Conservation (phyloP, 2,329 filamentous ascomycete genomes). For the Monilinia fructigena region DNA sequence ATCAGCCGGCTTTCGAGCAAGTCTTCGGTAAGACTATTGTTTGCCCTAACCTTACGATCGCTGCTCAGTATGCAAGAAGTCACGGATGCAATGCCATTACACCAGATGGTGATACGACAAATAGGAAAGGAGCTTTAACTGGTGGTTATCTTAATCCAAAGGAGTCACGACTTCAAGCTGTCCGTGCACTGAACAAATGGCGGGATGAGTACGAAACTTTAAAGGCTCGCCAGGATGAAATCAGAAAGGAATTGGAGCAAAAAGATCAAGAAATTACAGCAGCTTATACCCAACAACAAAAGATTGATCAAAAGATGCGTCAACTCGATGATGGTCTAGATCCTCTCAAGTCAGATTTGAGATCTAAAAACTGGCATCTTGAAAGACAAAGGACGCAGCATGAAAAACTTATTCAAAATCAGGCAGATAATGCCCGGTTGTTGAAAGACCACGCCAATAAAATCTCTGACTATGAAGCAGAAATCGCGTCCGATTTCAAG, state of each 20-base stretch:
- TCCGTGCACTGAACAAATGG: conserved; percentile 72
- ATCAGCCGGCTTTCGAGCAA: conserved; percentile 84
- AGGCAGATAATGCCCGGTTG: conserved; percentile 69
- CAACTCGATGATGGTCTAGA: conserved; percentile 81
- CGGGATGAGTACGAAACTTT: conserved; percentile 72
- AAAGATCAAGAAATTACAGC: conserved; percentile 87
- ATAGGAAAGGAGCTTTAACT: conserved; percentile 92
- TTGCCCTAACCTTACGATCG: conserved; percentile 84
- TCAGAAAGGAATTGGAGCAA: conserved; percentile 68
- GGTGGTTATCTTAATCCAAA: conserved; percentile 89
- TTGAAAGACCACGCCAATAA: conserved; percentile 75
- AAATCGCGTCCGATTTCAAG: conserved; percentile 85
- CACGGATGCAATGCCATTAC: conserved; percentile 93
- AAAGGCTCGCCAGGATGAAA: conserved; percentile 60
- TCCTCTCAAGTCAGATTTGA: conserved; percentile 73
- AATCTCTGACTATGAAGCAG: conserved; percentile 72
- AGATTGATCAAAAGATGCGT: conserved; percentile 72
- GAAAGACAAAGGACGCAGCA: conserved; percentile 72
- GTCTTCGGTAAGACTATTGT: conserved; percentile 96
- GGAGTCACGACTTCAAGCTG: conserved; percentile 81
- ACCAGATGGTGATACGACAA: conserved; percentile 88
- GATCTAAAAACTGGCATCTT: conserved; percentile 70
- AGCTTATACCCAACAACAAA: conserved; percentile 80
- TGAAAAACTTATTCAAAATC: conserved; percentile 63
- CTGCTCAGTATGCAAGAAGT: conserved; percentile 85